Evolutionary conservation across 2,329 filamentous ascomycete genomes (phyloP).

Genomic region (Monosporascus sp.): DNA sequence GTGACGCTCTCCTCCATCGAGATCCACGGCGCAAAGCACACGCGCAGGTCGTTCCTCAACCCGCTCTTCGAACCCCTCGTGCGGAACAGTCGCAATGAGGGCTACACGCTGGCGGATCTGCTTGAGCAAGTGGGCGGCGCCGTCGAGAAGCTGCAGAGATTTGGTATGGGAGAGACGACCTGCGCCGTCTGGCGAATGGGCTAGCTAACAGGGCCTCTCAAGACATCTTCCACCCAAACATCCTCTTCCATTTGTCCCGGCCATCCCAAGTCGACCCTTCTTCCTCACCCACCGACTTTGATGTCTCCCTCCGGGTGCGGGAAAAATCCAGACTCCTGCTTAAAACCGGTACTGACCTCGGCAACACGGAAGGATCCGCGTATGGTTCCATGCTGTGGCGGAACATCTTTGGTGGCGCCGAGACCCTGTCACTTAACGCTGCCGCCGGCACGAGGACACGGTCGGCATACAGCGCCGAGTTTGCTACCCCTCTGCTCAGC

Average conservation of each 20-base stretch:
- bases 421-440: constrained; percentile 81
- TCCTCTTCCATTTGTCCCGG: constrained; percentile 77
- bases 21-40: constrained; percentile 76
- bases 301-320: constrained; percentile 70
- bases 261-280: constrained; percentile 64
- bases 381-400: constrained; percentile 83
- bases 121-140: constrained; percentile 36
- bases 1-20: constrained; percentile 83
- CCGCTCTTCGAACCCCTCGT: constrained; percentile 75
- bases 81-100: constrained; percentile 57
- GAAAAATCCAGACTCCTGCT: constrained; percentile 81
- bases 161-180: constrained; percentile 54
- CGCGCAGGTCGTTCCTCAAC: constrained; percentile 78
- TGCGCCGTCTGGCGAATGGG: constrained; percentile 5
- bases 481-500: constrained; percentile 76
- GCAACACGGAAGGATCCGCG: constrained; percentile 88
- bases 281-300: constrained; percentile 70
- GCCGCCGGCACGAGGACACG: constrained; percentile 85
- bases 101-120: constrained; percentile 76
- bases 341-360: constrained; percentile 91
- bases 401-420: constrained; percentile 91
- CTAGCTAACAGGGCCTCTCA: constrained; percentile 15
- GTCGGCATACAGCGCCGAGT: constrained; percentile 82
- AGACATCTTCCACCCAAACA: constrained; percentile 84
- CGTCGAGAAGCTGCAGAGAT: constrained; percentile 59